Conservation (phyloP, 768 basidiomycete genomes). For the Leucocoprinus leucothites region DNA sequence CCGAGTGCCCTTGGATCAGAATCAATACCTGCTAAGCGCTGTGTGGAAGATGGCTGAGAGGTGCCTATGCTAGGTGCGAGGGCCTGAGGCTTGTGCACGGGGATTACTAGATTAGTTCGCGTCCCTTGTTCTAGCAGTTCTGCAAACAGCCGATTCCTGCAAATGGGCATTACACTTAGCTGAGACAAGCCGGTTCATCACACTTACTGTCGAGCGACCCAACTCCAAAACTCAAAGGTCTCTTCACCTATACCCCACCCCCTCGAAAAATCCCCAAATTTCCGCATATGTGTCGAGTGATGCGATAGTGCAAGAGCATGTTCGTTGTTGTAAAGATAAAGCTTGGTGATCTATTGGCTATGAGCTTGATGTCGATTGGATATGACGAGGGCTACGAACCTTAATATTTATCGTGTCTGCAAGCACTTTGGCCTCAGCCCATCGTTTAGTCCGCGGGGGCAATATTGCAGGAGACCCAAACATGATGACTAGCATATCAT, state of each 20-base stretch:
- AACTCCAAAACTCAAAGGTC: constrained; percentile 97
- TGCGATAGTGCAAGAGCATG: constrained; percentile 76
- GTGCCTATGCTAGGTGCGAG: constrained; percentile 20
- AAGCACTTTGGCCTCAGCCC: constrained; percentile 97
- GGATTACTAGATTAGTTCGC: constrained; percentile 58
- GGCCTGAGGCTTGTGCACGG: constrained; percentile 48
- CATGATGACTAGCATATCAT: constrained; percentile 79
- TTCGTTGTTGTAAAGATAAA: constrained; percentile 91
- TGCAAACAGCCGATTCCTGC: constrained; percentile 83
- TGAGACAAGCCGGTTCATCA: not conserved
- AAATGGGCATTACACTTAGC: not conserved
- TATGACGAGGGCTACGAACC: constrained; percentile 36
- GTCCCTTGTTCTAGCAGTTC: constrained; percentile 87
- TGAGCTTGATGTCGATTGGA: not conserved
- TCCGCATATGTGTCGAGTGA: constrained; percentile 80
- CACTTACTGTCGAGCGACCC: constrained; percentile 87
- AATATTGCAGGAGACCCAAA: constrained; percentile 84
- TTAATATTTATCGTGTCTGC: constrained; percentile 93
- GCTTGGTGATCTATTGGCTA: constrained; percentile 68
- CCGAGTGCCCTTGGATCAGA: constrained; percentile 55
- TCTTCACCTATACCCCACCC: constrained; percentile 97
- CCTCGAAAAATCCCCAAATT: constrained; percentile 81
- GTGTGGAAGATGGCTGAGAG: constrained; percentile 16
- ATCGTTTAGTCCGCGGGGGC: constrained; percentile 91
- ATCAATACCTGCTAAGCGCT: constrained; percentile 45